These are phyloP conservation scores for Trypanosoma brucei DNA, from an alignment of 208 protist species.

Conservation along the genomic window DNA sequence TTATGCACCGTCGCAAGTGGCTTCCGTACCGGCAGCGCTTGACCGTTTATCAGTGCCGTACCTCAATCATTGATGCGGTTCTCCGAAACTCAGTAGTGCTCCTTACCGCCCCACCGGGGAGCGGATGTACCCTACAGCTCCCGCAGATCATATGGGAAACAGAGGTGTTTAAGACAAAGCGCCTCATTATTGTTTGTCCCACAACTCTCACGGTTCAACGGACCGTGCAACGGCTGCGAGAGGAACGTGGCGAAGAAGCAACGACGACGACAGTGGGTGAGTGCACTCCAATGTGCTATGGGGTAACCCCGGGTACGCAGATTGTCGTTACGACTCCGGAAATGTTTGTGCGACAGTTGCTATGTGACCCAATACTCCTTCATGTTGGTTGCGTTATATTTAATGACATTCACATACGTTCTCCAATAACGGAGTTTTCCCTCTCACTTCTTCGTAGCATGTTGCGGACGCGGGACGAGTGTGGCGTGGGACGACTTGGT, in stretches of 20 bases:
- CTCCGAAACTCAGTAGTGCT: conserved; percentile 51
- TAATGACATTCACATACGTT: conserved; percentile 78
- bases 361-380: conserved; percentile 74
- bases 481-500: conserved; percentile 8
- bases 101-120: conserved; percentile 50
- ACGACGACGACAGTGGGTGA: conserved; percentile 39
- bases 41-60: conserved; percentile 70
- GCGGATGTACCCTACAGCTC: conserved; percentile 71
- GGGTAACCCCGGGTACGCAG: conserved; percentile 42
- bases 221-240: conserved; percentile 61
- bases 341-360: conserved; percentile 75
- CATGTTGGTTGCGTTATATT: conserved; percentile 74
- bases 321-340: conserved; percentile 80
- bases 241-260: conserved; percentile 81
- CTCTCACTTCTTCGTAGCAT: conserved; percentile 55
- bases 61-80: conserved; percentile 63
- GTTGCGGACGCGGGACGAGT: conserved; percentile 23
- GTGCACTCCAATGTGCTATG: conserved; percentile 36
- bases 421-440: conserved; percentile 63
- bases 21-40: conserved; percentile 82
- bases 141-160: conserved; percentile 79
- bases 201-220: conserved; percentile 56
- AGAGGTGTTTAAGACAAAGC: conserved; percentile 73
- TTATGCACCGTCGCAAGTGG: conserved; percentile 75
- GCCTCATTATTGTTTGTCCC: conserved; percentile 61